Evolutionary conservation across 306 rosid species (phyloP), one percentile per base, ranked within the genome.

Genomic region (Datisca glomerata): DNA sequence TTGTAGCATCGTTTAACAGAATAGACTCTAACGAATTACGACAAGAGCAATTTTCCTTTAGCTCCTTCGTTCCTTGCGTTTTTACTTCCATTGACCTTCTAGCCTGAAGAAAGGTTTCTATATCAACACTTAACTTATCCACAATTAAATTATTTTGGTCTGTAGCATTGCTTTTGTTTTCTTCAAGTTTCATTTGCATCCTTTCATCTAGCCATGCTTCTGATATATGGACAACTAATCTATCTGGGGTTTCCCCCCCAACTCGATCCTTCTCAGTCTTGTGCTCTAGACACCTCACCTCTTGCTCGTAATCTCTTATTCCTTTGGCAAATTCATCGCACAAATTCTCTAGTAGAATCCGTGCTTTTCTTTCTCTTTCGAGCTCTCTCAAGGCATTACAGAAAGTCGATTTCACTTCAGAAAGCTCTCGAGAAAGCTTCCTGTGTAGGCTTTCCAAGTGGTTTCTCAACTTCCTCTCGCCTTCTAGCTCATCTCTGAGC

Each of bases 181-280:
- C 10, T 38, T 9, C 21, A n/a, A 15, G 18, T 17, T 69, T 74
- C 93, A 74, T 72, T 53, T 77, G 96, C 63, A 57, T 52, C 34
- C 87, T 76, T 68, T 85, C 93, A 21, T 85, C 96, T 28, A 85
- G 79, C 96, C 96, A 85, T 10, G 85, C 85, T 72, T 85, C 93
- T 13, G 96, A 80, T 47, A 85, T 69, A 43, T 74, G 81, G 44
- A 76, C 85, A 60, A 85, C 55, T 34, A 77, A 45, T 41, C 68
- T 61, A 52, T 80, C 87, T 40, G 45, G 46, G 18, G 49, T 47
- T 41, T 51, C 57, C 37, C 39, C 51, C 23, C 61, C 36, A 47
- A 57, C 60, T 33, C 53, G 65, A 38, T 60, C 55, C 51, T 67
- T 68, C 21, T 63, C 75, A 3, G 74, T 50, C 38, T 61, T 73